Evolutionary conservation across 495 filamentous ascomycete genomes (phyloP).

Genomic region (Xylaria grammica): DNA sequence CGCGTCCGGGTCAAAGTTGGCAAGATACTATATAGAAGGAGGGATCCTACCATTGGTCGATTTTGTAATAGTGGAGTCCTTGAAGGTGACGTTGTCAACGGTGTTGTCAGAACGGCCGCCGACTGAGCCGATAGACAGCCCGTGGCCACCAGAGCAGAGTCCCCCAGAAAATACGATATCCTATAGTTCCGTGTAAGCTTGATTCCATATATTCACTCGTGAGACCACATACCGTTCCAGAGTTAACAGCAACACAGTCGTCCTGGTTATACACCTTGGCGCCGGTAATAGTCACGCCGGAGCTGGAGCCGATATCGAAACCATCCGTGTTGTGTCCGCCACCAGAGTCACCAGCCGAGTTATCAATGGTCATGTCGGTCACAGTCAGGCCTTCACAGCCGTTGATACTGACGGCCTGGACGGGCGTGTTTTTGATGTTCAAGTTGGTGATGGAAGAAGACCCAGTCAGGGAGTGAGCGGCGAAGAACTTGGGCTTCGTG

Average conservation of each 20-base stretch:
- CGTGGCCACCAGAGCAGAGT: constrained; percentile 64
- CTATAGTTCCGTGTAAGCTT: not conserved
- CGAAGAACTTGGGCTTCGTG: constrained; percentile 62
- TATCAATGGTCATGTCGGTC: constrained; percentile 61
- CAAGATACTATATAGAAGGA: too few relatives aligned
- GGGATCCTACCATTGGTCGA: constrained; percentile 15
- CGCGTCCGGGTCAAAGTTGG: not conserved
- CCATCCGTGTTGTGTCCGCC: constrained; percentile 70
- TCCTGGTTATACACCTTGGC: constrained; percentile 66
- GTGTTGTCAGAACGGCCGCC: constrained; percentile 67
- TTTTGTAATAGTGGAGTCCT: constrained; percentile 57
- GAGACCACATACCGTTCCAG: constrained; percentile 45
- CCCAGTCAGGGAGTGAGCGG: constrained; percentile 45
- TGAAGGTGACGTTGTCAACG: constrained; percentile 64
- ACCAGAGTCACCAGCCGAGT: constrained; percentile 57
- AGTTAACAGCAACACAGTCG: constrained; percentile 69
- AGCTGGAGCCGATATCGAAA: constrained; percentile 63
- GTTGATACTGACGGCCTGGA: constrained; percentile 66
- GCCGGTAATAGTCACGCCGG: constrained; percentile 58
- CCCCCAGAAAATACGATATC: constrained; percentile 61
- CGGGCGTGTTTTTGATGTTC: constrained; percentile 61
- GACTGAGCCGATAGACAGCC: constrained; percentile 72
- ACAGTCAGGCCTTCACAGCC: constrained; percentile 54
- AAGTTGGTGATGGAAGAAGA: constrained; percentile 46
- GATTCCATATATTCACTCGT: not conserved